Evolutionary conservation across 179 eudicot genomes (phyloP).

Genomic region (Carnegiea gigantea): DNA sequence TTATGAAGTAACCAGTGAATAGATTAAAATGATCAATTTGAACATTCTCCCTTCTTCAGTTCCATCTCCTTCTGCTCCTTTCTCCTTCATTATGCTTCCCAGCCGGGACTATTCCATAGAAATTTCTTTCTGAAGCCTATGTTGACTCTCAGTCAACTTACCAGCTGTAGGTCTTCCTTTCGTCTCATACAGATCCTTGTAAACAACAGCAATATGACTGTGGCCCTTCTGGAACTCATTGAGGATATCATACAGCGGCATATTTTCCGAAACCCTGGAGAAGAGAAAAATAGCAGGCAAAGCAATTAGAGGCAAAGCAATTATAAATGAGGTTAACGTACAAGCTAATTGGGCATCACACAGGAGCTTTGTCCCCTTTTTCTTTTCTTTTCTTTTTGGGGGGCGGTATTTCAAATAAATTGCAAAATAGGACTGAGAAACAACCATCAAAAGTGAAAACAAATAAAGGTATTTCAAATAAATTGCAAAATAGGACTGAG

Average conservation of each 20-base stretch:
- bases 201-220: conserved; percentile 97
- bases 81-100: background rate
- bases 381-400: background rate
- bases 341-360: background rate
- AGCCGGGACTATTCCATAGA: background rate
- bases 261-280: conserved; percentile 81
- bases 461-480: too few species aligned
- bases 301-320: background rate
- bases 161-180: conserved; percentile 52
- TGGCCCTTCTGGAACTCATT: conserved; percentile 99
- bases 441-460: too few species aligned
- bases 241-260: conserved; percentile 96
- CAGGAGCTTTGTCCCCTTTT: background rate
- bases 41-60: background rate
- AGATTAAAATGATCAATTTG: too few species aligned
- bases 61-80: background rate
- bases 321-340: background rate
- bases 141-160: conserved; percentile 18
- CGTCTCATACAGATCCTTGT: conserved; percentile 62
- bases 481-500: too few species aligned
- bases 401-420: background rate
- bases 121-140: conserved; percentile 10
- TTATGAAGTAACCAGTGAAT: too few species aligned
- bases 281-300: background rate
- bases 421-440: too few species aligned